Evolutionary conservation across 75 land plant species (phyloP).

Genomic region (Selaginella moellendorffii): DNA sequence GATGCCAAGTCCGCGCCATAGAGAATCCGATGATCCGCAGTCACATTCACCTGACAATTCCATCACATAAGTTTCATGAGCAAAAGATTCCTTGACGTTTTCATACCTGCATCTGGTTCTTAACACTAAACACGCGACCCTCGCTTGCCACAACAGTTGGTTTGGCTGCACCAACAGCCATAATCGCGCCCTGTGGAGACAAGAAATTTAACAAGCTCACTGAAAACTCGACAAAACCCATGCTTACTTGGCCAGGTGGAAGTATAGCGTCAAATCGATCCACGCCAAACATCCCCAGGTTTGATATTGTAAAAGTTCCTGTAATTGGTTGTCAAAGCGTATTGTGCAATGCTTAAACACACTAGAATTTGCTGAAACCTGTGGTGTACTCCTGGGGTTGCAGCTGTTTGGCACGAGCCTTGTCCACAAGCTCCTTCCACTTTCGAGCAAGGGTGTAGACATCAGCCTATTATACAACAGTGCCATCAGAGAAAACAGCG

Average conservation of each 20-base stretch:
- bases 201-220: neutral
- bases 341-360: neutral
- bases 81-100: neutral
- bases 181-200: slow-evolving; percentile 76
- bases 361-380: slow-evolving; percentile 26
- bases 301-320: slow-evolving; percentile 97
- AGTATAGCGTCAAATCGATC: slow-evolving; percentile 98
- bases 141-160: slow-evolving; percentile 69
- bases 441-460: slow-evolving; percentile 69
- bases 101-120: slow-evolving; percentile 89
- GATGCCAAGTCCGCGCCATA: no score
- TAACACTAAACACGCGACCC: slow-evolving; percentile 78
- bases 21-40: no score
- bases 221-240: neutral
- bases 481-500: no score
- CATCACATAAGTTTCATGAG: no score
- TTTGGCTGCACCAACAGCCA: slow-evolving; percentile 96
- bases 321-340: neutral
- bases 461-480: slow-evolving; percentile 50
- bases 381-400: slow-evolving; percentile 86
- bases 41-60: no score
- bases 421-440: slow-evolving; percentile 90
- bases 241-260: slow-evolving; percentile 82
- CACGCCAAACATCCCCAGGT: slow-evolving; percentile 99
- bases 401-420: slow-evolving; percentile 87